These are phyloP conservation scores for Priceomyces medius DNA, from an alignment of 805 yeast species.

Conservation along the genomic window DNA sequence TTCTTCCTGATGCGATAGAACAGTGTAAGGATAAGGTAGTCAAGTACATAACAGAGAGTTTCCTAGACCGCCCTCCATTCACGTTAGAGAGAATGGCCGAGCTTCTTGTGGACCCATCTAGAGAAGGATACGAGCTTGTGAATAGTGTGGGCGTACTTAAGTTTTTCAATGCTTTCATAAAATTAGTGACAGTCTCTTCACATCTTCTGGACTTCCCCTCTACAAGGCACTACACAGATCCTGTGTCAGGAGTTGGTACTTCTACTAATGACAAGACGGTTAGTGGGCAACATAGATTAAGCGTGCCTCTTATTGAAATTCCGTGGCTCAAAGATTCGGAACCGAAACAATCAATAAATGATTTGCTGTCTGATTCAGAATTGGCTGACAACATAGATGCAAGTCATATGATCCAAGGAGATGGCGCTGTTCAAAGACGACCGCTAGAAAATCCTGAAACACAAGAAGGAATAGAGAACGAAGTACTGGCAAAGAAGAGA, in stretches of 20 bases:
- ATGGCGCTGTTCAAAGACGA: neutral
- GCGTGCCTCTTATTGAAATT: slow-evolving; percentile 23
- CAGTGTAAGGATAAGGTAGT: slow-evolving; percentile 24
- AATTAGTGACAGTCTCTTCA: slow-evolving; percentile 30
- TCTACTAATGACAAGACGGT: neutral
- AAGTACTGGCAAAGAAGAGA: neutral
- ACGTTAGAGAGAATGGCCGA: slow-evolving; percentile 50
- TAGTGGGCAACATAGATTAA: slow-evolving; percentile 4
- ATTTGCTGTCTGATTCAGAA: slow-evolving; percentile 1
- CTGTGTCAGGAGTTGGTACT: neutral
- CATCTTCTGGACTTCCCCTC: slow-evolving; percentile 24
- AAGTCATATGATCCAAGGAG: slow-evolving; percentile 1
- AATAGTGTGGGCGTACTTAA: slow-evolving; percentile 35
- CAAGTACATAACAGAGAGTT: slow-evolving; percentile 28
- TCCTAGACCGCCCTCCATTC: slow-evolving; percentile 43
- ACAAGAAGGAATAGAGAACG: neutral
- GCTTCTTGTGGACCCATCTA: slow-evolving; percentile 39
- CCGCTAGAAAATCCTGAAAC: neutral
- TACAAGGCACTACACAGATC: neutral
- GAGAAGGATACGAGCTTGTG: slow-evolving; percentile 30
- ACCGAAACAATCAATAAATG: neutral
- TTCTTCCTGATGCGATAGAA: neutral
- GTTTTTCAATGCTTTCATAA: slow-evolving; percentile 43
- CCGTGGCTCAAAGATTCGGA: slow-evolving; percentile 25
- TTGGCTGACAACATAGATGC: slow-evolving; percentile 4